Conservation (phyloP, 345 rosid species). For the Populus euphratica region DNA sequence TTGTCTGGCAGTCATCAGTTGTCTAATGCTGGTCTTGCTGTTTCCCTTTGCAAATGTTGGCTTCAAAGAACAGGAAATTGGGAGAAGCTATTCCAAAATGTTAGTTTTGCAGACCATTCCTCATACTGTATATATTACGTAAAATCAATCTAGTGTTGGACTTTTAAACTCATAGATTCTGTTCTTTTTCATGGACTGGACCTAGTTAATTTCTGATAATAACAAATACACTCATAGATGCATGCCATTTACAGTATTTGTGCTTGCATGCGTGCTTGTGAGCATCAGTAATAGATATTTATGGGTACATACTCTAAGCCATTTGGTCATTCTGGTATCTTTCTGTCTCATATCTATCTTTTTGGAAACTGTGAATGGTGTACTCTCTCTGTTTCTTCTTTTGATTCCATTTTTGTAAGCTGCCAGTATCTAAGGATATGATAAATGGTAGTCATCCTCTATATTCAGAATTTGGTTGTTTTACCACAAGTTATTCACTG, state of each 20-base stretch:
- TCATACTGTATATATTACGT: background rate
- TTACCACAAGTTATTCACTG: conserved; percentile 10
- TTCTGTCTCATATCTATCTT: background rate
- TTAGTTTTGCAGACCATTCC: conserved; percentile 21
- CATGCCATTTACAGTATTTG: background rate
- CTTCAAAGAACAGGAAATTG: conserved; percentile 72
- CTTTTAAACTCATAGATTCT: background rate
- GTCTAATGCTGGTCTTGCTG: conserved; percentile 83
- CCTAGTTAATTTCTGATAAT: background rate
- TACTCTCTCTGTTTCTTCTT: background rate
- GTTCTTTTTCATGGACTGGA: background rate
- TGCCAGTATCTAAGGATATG: background rate
- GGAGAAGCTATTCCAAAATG: conserved; percentile 50
- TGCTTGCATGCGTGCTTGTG: background rate
- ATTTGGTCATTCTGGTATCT: background rate
- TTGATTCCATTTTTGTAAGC: background rate
- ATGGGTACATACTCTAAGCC: background rate
- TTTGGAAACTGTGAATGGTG: background rate
- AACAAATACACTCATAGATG: background rate
- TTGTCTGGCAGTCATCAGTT: conserved; percentile 84
- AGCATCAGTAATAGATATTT: background rate
- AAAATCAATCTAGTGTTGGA: background rate
- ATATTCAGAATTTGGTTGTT: conserved; percentile 1
- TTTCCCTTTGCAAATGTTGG: conserved; percentile 79
- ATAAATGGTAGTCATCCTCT: background rate